Base-by-base conservation (phyloP, 345 rosid species). In the Eucalyptus curtisii region DNA sequence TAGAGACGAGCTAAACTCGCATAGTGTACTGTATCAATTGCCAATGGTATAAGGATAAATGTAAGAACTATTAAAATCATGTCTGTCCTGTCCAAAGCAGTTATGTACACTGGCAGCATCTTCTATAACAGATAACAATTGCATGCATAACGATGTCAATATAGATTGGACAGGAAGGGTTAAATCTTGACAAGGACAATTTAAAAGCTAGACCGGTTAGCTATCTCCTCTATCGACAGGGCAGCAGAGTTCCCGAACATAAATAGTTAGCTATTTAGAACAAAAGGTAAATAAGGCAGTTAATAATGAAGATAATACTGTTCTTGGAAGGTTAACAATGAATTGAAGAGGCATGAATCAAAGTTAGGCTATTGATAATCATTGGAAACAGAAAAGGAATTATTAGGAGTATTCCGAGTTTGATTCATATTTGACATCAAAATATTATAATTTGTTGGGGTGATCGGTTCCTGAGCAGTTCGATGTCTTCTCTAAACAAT, bases 401-500 rank as follows among this genome's bases (percentile, higher is more conserved):
- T 20, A 37, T 10, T 3, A 20, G 30, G 47, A 40, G 7, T 76
- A 40, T 20, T 76, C 30, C 7, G 5, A 40, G 1, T 76, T 76
- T 10, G 84, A 76, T 76, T 40, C 84, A 40, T 40, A 40, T 20
- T 76, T 10, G 8, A 37, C 5, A 11, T 76, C 15, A 11, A 76
- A 24, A 40, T 25, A 76, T 20, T 37, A 37, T 40, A 71, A 9
- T 37, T n/a, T 55, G 61, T 55, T 22, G 13, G 4, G 61, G 61
- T 24, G 61, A 55, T 55, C 1, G 13, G 30, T 55, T 52, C 10
- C 3, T 0, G 0, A 4, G 24, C 4, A 52, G 2, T 52, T 52
- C 57, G 5, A 1, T 55, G 6, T 55, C 1, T 55, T 55, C 30
- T 24, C 6, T 55, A 0, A 55, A 3, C 6, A 55, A 55, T 1